Percentiles rank a stretch among this genome's conserved stretches.
These are phyloP conservation scores for Tylopilus vinaceipallidus DNA, from an alignment of 768 basidiomycete genomes.

Conservation along the genomic window DNA sequence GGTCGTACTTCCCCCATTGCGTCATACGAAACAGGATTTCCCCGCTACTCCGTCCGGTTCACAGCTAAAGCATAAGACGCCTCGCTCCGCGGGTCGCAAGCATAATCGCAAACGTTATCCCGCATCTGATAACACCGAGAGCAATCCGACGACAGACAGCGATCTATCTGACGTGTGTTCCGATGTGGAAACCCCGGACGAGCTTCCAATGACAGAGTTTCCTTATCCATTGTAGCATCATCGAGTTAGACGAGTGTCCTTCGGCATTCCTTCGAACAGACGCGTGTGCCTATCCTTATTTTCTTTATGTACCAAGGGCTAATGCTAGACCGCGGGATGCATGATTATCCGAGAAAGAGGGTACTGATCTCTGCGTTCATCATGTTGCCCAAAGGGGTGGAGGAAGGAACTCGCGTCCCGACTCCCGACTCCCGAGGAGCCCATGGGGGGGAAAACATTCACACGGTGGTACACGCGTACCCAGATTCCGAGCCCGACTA, in stretches of 20 bases:
- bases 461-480: conserved; percentile 22
- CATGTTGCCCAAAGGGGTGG: too few relatives aligned
- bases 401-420: too few relatives aligned
- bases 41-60: conserved; percentile 23
- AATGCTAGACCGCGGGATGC: conserved; percentile 3
- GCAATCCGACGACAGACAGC: conserved; percentile 12
- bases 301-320: conserved; percentile 27
- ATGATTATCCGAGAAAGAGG: neutral
- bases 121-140: conserved; percentile 23
- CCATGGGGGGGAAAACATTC: conserved; percentile 6
- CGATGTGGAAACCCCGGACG: conserved; percentile 23
- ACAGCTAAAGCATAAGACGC: conserved; percentile 20
- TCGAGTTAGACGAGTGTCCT: conserved; percentile 9
- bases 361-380: too few relatives aligned
- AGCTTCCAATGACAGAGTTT: conserved; percentile 22
- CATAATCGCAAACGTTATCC: conserved; percentile 20
- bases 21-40: conserved; percentile 11
- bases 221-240: conserved; percentile 17
- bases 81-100: conserved; percentile 17
- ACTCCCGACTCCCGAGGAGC: neutral
- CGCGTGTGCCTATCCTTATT: conserved; percentile 32
- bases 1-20: conserved; percentile 21
- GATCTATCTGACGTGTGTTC: conserved; percentile 28
- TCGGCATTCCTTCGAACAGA: conserved; percentile 7
- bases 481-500: neutral